A percentile compares a stretch with the other conserved stretches of the same genome.
phyloP scores from a whole-genome alignment of 768 basidiomycete species.

The Tubosaeta sp. region DNA sequence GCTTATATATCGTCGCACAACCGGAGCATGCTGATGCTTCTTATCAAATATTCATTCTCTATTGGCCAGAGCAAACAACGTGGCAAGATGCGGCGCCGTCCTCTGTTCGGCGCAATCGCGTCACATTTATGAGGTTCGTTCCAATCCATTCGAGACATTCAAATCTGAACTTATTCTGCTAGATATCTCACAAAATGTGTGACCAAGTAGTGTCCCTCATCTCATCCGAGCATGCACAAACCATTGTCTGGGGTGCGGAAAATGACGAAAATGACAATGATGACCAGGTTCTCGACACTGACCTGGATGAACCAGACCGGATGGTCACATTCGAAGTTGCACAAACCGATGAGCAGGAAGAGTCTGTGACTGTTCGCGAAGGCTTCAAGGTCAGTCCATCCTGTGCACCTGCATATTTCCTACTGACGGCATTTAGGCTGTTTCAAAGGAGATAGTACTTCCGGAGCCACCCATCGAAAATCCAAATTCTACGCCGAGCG shows the following conservation, averaged over 20 bases:
- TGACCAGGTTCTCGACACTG: conserved; percentile 25
- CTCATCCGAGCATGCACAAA: conserved; percentile 34
- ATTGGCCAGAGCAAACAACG: conserved; percentile 59
- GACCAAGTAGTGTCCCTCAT: conserved; percentile 41
- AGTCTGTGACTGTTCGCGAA: conserved; percentile 37
- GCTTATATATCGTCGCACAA: conserved; percentile 15
- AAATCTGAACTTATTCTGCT: neutral
- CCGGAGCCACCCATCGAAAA: conserved; percentile 7
- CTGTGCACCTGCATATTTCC: neutral
- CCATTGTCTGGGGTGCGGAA: conserved; percentile 43
- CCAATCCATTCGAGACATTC: neutral
- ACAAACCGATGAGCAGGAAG: conserved; percentile 53
- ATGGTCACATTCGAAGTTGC: conserved; percentile 51
- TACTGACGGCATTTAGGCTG: conserved; percentile 5
- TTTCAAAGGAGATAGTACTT: conserved; percentile 11
- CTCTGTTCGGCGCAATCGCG: conserved; percentile 46
- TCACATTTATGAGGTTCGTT: conserved; percentile 57
- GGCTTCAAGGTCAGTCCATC: conserved; percentile 43
- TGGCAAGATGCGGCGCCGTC: conserved; percentile 49
- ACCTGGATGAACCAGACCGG: conserved; percentile 42
- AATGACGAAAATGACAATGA: conserved; percentile 20
- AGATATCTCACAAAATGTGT: conserved; percentile 59
- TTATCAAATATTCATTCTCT: conserved; percentile 43
- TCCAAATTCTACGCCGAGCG: neutral
- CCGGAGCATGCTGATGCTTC: neutral